Evolutionary conservation across 192 early-diverging fungal species (phyloP), one percentile per base, ranked within the genome.

Genomic region (Coemansia sp.): DNA sequence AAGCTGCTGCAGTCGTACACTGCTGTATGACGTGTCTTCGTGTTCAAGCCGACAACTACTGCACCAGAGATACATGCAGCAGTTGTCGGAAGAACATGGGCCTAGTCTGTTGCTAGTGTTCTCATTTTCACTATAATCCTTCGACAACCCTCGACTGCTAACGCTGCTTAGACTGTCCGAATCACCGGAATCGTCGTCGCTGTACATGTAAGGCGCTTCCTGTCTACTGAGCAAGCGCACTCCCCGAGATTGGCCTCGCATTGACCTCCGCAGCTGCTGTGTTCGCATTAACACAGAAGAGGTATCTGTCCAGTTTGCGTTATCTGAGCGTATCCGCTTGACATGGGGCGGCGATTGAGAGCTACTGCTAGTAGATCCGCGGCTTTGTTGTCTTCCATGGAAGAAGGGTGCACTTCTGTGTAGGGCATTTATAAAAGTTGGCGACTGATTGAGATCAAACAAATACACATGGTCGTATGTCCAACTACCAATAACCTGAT

Each of bases 401-500:
- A 26, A 19, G 32, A 45, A 11, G 16, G 32, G 36, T 5, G 41
- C n/a, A 13, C 6, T 37, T 13, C 42, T 21, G 26, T 42, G 45
- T 8, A 65, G 18, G 15, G 75, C 70, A 39, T 48, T 49, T 15
- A 56, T 65, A 43, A 73, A 78, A 12, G 68, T 57, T 9, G 46
- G 62, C 39, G 71, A 77, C 21, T 59, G 54, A 22, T 74, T 71
- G 18, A 87, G 79, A 55, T 89, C 78, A 74, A 89, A 89, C 39
- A 88, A 46, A 58, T 88, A 88, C 5, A 87, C 72, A 32, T 68
- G 62, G 49, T 84, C 79, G 6, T 80, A 80, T 65, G 81, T 80
- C 88, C 88, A 89, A 41, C 85, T 88, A 8, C 85, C 87, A 42
- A 88, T 49, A 13, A 89, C 63, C 47, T 86, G 71, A 43, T 72